Conservation (phyloP, 2,329 filamentous ascomycete genomes). For the Chalara sp. region DNA sequence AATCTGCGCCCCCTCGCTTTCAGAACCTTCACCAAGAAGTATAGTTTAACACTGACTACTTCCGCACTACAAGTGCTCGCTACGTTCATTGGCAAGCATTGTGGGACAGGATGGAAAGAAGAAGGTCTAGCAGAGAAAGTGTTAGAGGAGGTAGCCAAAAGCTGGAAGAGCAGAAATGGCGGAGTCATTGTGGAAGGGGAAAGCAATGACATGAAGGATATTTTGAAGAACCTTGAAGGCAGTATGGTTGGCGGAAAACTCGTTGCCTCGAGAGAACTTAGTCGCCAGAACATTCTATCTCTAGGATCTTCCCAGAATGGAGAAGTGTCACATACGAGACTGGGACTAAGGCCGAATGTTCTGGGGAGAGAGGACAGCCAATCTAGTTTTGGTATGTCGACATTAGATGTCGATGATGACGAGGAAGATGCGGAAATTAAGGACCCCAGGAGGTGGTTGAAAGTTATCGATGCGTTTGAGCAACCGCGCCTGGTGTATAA, state of each 20-base stretch:
- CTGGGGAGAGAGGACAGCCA: conserved; percentile 54
- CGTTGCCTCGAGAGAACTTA: conserved; percentile 45
- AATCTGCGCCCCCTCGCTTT: conserved; percentile 88
- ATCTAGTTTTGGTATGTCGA: conserved; percentile 56
- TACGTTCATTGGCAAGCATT: conserved; percentile 85
- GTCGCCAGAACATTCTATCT: conserved; percentile 57
- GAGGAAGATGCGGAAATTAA: conserved; percentile 47
- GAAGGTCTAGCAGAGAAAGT: conserved; percentile 89
- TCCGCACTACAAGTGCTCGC: conserved; percentile 80
- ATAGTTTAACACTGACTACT: conserved; percentile 87
- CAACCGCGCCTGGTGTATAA: conserved; percentile 78
- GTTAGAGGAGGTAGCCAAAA: conserved; percentile 81
- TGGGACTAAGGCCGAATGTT: conserved; percentile 44
- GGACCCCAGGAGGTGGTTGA: conserved; percentile 78
- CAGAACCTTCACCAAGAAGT: conserved; percentile 93
- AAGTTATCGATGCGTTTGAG: conserved; percentile 74
- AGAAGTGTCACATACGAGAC: conserved; percentile 46
- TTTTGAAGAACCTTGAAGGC: conserved; percentile 76
- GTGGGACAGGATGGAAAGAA: conserved; percentile 93
- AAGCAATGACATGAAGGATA: conserved; percentile 68
- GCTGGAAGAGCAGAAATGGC: conserved; percentile 85
- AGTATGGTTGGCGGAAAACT: conserved; percentile 84
- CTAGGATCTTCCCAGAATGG: conserved; percentile 48
- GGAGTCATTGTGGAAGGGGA: conserved; percentile 86
- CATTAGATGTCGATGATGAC: conserved; percentile 45